Evolutionary conservation across 768 basidiomycete species (phyloP), one percentile per base, ranked within the genome.

Genomic region (Mycena alexandri): DNA sequence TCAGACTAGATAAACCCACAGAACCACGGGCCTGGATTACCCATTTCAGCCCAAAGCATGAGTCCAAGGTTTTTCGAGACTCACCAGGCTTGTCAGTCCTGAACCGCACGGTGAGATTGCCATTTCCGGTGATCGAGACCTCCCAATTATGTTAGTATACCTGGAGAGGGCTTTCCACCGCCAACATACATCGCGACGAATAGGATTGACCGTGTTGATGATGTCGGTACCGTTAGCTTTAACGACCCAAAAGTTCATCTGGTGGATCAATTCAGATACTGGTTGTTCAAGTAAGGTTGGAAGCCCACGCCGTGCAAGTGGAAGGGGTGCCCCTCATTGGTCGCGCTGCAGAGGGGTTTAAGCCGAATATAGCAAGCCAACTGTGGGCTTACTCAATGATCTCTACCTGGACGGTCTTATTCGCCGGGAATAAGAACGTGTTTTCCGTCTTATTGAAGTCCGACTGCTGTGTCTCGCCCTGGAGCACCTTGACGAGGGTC

Each of bases 131-230:
- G 51, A 52, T 7, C 17, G 7, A 4, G 17, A 52, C 51, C 51
- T 52, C n/a, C 14, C 48, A 5, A 50, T 50, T 9, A 29, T 25
- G 71, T 64, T 38, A 55, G 67, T 19, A 5, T 21, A 46, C 21
- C 19, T 19, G 4, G 6, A 46, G 44, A 46, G 44, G 16, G 19
- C 16, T 46, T 5, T 46, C 44, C 44, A 46, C 44, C 44, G 19
- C 16, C 22, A 25, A 57, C 51, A 5, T 51, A 57, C 72, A 59
- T 77, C 76, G 67, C 76, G 76, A 16, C 64, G 68, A 29, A 87
- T 81, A 1, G 90, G 90, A 75, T 91, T 84, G 47, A 84, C 83
- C 2, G 78, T 77, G 69, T 82, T 82, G 36, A 77, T 72, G 55
- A 50, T 51, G 17, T 76, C 72, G 41, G 79, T 72, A 12, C 71